Conservation (phyloP, 1,139 yeast genomes). For the Kodamaea plutei region DNA sequence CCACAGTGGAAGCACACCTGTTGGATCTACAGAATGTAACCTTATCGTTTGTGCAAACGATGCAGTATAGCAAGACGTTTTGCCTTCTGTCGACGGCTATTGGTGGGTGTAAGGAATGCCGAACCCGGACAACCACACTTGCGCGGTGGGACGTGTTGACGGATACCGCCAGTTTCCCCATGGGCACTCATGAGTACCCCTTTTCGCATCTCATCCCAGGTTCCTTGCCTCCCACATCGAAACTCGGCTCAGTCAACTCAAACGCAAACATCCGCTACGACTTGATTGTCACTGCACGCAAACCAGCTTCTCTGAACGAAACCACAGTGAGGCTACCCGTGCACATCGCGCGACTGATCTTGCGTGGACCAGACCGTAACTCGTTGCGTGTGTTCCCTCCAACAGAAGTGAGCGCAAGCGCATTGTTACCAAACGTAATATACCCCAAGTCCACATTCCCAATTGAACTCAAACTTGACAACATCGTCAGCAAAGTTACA, state of each 20-base stretch:
- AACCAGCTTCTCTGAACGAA: conserved; percentile 19
- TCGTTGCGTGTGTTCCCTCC: conserved; percentile 94
- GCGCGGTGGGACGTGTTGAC: conserved; percentile 87
- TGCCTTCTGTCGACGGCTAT: conserved; percentile 49
- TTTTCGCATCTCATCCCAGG: conserved; percentile 93
- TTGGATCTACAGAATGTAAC: conserved; percentile 52
- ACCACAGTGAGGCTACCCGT: conserved; percentile 59
- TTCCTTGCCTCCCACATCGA: conserved; percentile 75
- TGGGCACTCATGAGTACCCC: conserved; percentile 83
- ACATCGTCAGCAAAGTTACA: conserved; percentile 50
- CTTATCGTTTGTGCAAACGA: conserved; percentile 65
- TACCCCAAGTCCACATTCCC: conserved; percentile 86
- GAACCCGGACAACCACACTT: conserved; percentile 50
- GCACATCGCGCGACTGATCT: conserved; percentile 70
- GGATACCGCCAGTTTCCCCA: conserved; percentile 48
- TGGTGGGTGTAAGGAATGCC: conserved; percentile 56
- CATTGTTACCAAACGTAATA: conserved; percentile 81
- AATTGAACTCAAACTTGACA: conserved; percentile 76
- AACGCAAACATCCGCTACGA: conserved; percentile 65
- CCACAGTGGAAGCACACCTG: conserved; percentile 17
- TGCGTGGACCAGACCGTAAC: conserved; percentile 80
- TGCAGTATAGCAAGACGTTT: conserved; percentile 64
- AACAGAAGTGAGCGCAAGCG: conserved; percentile 81
- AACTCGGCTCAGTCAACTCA: conserved; percentile 48
- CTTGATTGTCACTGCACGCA: conserved; percentile 54